Evolutionary conservation across 257 asterid species (phyloP), one percentile per base, ranked within the genome.

Genomic region (Rehmannia glutinosa): DNA sequence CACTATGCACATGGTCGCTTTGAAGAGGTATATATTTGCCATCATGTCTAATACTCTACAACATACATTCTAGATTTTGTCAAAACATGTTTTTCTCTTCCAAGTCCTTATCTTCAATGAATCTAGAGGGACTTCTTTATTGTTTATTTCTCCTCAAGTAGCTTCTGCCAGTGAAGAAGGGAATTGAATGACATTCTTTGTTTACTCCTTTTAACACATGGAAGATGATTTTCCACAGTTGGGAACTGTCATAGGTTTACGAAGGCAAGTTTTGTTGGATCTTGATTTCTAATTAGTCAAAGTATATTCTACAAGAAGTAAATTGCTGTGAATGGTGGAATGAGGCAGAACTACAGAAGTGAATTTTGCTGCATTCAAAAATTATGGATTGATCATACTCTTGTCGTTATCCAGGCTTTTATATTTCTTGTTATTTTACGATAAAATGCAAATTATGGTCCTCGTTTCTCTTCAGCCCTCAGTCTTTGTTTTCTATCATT

Each of bases 1-100:
- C 89, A 78, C 62, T 88, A 81, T 73, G 91, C 91, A 30, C 78
- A 74, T 52, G 89, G 89, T 38, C 83, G 74, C 61, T 81, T 75
- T 67, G 93, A 85, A 69, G 91, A 91, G 90, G 97, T 91, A 82
- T 55, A 15, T 62, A 61, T 51, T 35, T 12, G 19, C 41, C 46
- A 6, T 61, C 63, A n/a, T 69, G 27, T 55, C 64, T 49, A 17
- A 38, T 19, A n/a, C 50, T 8, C 24, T 75, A 27, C 50, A 27
- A 4, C 25, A 25, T 39, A 4, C 62, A 43, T 16, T 27, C 68
- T 43, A 36, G 25, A 32, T 58, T 15, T 75, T 39, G 0, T 23
- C 17, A 58, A 1, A 61, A 12, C 19, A 9, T 8, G 12, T 39
- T 27, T 28, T 41, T 5, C 0, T 20, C 5, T 45, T 4, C 46